These are phyloP conservation scores for Tolypocladium sp. DNA, from an alignment of 2,329 filamentous ascomycete species.

Conservation along the genomic window DNA sequence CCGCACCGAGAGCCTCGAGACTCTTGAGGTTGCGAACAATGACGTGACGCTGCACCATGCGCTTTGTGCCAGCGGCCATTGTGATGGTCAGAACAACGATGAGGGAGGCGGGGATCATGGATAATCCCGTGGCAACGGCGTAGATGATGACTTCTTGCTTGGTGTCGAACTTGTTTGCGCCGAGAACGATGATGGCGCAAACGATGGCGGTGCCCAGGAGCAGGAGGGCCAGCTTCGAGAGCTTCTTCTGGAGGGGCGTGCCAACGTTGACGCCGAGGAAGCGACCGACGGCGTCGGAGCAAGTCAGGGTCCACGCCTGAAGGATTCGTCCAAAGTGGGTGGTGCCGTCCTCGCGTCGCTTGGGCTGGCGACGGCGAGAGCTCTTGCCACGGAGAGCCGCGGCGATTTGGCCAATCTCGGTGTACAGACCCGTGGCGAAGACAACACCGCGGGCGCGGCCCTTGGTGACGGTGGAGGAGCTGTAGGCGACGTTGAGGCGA, in stretches of 20 bases:
- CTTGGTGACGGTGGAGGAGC: slow-evolving; percentile 52
- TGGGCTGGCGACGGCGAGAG: slow-evolving; percentile 22
- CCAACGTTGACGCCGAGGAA: slow-evolving; percentile 45
- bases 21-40: slow-evolving; percentile 42
- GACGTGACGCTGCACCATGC: slow-evolving; percentile 43
- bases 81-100: slow-evolving; percentile 48
- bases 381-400: slow-evolving; percentile 29
- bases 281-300: slow-evolving; percentile 25
- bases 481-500: slow-evolving; percentile 53
- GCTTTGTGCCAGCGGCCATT: slow-evolving; percentile 45
- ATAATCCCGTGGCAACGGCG: slow-evolving; percentile 35
- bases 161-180: slow-evolving; percentile 28
- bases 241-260: slow-evolving; percentile 60
- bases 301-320: slow-evolving; percentile 27
- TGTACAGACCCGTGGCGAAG: slow-evolving; percentile 51
- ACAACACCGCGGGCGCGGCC: slow-evolving; percentile 52
- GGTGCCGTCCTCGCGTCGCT: slow-evolving; percentile 34
- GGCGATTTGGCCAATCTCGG: slow-evolving; percentile 55
- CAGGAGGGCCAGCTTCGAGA: slow-evolving; percentile 59
- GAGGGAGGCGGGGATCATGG: slow-evolving; percentile 43
- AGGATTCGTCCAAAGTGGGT: slow-evolving; percentile 20
- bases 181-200: slow-evolving; percentile 35
- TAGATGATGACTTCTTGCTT: slow-evolving; percentile 32
- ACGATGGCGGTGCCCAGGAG: slow-evolving; percentile 52
- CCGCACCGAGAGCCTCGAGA: slow-evolving; percentile 44